Evolutionary conservation across 345 rosid species (phyloP), one percentile per base, ranked within the genome.

Genomic region (Rubroshorea leprosula): DNA sequence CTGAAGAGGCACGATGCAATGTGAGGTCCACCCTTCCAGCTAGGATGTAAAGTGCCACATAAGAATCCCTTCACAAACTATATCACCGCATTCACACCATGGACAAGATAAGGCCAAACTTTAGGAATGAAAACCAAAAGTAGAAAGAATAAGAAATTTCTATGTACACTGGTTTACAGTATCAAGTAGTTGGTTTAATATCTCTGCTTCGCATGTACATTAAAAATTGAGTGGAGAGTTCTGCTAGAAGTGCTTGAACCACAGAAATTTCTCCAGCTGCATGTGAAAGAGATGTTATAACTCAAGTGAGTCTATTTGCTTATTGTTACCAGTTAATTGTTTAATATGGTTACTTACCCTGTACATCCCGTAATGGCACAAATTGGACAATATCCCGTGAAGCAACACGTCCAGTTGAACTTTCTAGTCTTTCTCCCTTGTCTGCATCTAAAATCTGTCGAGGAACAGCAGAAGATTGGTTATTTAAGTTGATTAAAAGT

Each of bases 331-430:
- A 45, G 3, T 45, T 5, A 53, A 12, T 17, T n/a, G n/a, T 5
- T 8, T 6, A 41, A 47, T 8, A 2, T 23, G 51, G 47, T 44
- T n/a, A 76, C 87, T 79, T 46, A 89, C 97, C 68, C 45, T 81
- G 83, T 35, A 86, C 80, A 55, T 80, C 85, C 54, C 72, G 76
- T 87, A 86, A 70, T 0, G 97, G 95, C 13, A 89, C 88, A 45
- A 89, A 86, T 45, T 89, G 97, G 54, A 86, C 92, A 10, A 84
- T 84, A 62, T 89, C 97, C 29, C 95, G 62, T 0, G 97, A 82
- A 58, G 97, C 95, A 54, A 84, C 59, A 41, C 90, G 77, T 51
- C 81, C 90, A 0, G 79, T 84, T 18, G 84, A 77, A 60, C 95
- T 89, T 76, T 84, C 88, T 48, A 86, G 70, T 57, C 81, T 69